These are phyloP conservation scores for Colletotrichum sp. DNA, from an alignment of 2,329 filamentous ascomycete genomes.

Conservation along the genomic window DNA sequence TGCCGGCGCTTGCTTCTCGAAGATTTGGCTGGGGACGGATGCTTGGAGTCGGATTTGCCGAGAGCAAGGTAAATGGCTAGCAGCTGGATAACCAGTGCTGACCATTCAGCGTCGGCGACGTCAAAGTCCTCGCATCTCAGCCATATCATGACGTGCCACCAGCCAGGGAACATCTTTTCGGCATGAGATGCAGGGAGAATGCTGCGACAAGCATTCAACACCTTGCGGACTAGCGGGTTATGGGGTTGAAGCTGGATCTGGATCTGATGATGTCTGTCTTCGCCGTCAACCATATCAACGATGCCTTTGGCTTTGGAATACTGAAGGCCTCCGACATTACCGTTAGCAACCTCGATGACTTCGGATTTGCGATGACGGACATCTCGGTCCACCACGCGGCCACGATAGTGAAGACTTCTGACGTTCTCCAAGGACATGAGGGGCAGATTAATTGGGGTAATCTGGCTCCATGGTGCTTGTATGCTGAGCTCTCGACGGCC, in stretches of 20 bases:
- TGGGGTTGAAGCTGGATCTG: conserved; percentile 70
- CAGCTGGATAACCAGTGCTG: conserved; percentile 66
- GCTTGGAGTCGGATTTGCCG: conserved; percentile 41
- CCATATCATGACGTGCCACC: conserved; percentile 79
- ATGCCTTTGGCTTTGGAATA: conserved; percentile 63
- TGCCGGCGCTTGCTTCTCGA: conserved; percentile 32
- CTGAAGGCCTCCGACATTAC: conserved; percentile 57
- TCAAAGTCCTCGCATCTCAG: conserved; percentile 53
- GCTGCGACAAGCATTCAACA: conserved; percentile 67
- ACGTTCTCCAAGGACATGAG: conserved; percentile 63
- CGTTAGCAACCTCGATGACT: conserved; percentile 49
- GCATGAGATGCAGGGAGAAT: conserved; percentile 63
- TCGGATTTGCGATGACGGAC: conserved; percentile 47
- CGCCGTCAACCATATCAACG: conserved; percentile 69
- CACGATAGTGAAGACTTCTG: conserved; percentile 61
- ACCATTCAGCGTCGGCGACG: conserved; percentile 68
- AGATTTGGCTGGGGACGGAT: neutral
- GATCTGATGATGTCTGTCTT: conserved; percentile 67
- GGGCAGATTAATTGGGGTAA: conserved; percentile 70
- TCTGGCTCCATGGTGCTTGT: conserved; percentile 76
- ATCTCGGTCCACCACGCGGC: conserved; percentile 58
- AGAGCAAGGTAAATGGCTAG: conserved; percentile 68
- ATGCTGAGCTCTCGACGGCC: conserved; percentile 71
- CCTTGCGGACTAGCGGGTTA: conserved; percentile 63
- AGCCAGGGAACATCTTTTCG: conserved; percentile 68